Evolutionary conservation across 1,284 basidiomycete genomes (phyloP), one percentile per base, ranked within the genome.

Genomic region (Filobasidium uniguttulatum): DNA sequence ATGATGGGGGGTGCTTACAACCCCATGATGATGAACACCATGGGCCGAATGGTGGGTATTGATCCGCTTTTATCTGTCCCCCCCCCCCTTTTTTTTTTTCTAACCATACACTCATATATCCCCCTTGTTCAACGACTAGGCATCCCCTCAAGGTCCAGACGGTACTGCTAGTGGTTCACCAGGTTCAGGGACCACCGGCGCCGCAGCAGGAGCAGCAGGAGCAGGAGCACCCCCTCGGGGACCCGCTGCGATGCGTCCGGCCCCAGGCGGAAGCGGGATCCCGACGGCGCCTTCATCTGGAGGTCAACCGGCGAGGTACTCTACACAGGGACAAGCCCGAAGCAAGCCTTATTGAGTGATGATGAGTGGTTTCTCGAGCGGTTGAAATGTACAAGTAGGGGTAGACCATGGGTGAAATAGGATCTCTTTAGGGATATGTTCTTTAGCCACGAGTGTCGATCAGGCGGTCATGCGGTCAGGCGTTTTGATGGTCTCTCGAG

Each of bases 281-380:
- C 69, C 72, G 28, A 72, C 71, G 6, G 75, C 72, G 2, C 75
- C 76, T 46, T 71, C 71, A 19, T 73, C 75, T 38, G 77, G 45
- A 10, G 58, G 26, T 23, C 53, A 45, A 48, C 85, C 85, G 1
- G 83, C 86, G 65, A 73, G 85, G 44, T 67, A 69, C 51, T 66
- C 65, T 19, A 69, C 66, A 7, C 66, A 67, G 50, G 67, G 67
- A 8, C 53, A 52, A 12, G 62, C 65, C 35, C 58, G 67, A 44
- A 57, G 65, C 22, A 64, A 60, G 57, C 68, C 68, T 15, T 70
- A 70, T 51, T 70, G 54, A 50, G 17, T 4, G 20, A 14, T 12
- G 29, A 15, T 12, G 20, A 20, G 29, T 17, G 10, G 36, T 9
- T 33, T 9, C 10, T 25, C 17, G 23, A 45, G 44, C 9, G 36